phyloP scores from a whole-genome alignment of 768 basidiomycete species.

The Mycena haematopus region DNA sequence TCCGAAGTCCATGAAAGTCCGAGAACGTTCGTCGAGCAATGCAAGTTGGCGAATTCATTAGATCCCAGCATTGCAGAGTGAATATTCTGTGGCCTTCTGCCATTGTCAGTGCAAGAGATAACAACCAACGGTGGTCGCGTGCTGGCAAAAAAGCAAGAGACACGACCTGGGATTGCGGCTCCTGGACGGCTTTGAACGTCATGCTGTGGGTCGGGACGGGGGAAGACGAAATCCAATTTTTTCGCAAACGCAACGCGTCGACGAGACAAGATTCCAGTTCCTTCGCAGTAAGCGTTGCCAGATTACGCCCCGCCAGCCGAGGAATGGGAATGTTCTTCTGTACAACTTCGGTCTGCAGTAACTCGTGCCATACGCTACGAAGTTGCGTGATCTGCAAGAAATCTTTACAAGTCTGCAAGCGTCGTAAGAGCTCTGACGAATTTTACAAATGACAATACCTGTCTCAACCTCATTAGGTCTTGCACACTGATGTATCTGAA shows the following conservation, averaged over 20 bases:
- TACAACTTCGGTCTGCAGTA: constrained; percentile 50
- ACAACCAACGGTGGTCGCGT: constrained; percentile 48
- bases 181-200: constrained; percentile 34
- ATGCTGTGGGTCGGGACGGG: constrained; percentile 41
- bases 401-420: constrained; percentile 51
- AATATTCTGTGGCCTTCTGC: constrained; percentile 34
- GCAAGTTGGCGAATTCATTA: constrained; percentile 40
- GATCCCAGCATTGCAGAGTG: constrained; percentile 65
- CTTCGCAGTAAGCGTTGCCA: constrained; percentile 44
- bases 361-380: constrained; percentile 56
- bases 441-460: constrained; percentile 40
- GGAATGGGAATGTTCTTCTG: constrained; percentile 56
- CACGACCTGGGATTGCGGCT: constrained; percentile 43
- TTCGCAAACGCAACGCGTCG: constrained; percentile 49
- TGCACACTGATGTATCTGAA: constrained; percentile 46
- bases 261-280: constrained; percentile 53
- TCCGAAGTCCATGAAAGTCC: constrained; percentile 49
- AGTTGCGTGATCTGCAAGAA: constrained; percentile 51
- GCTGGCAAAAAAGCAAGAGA: constrained; percentile 56
- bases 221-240: constrained; percentile 54
- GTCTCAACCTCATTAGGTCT: constrained; percentile 53
- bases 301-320: constrained; percentile 35
- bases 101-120: constrained; percentile 48
- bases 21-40: constrained; percentile 48
- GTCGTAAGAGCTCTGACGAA: constrained; percentile 5